Evolutionary conservation across 805 yeast species (phyloP).

Genomic region (Saccharomycopsis sp.): DNA sequence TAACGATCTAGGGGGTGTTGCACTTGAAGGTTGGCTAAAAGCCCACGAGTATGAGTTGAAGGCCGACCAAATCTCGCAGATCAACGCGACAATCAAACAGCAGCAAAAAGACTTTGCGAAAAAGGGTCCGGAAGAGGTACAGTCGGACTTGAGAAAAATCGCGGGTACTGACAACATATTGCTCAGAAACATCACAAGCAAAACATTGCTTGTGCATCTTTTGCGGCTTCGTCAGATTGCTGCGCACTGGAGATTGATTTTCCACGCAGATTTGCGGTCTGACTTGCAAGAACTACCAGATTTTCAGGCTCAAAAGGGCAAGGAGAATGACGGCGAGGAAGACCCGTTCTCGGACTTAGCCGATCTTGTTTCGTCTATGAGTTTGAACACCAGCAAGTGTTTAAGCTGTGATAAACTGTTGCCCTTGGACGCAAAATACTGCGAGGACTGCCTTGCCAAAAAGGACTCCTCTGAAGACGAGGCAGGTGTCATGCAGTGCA

Average conservation of each 20-base stretch:
- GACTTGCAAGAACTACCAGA: not conserved
- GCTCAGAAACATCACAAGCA: conserved; percentile 20
- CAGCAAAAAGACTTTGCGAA: not conserved
- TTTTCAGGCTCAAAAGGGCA: not conserved
- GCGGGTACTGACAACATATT: not conserved
- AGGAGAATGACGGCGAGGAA: conserved; percentile 17
- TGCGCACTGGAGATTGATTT: conserved; percentile 25
- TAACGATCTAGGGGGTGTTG: conserved; percentile 13
- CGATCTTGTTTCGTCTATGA: conserved; percentile 19
- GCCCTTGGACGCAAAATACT: conserved; percentile 16
- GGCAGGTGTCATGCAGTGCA: conserved; percentile 8
- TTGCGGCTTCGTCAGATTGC: conserved; percentile 30
- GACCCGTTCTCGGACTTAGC: conserved; percentile 28
- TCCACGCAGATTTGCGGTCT: conserved; percentile 3
- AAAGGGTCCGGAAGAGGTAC: not conserved
- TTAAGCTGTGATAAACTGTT: not conserved
- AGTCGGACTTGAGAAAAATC: not conserved
- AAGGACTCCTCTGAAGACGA: not conserved
- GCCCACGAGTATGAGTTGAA: conserved; percentile 8
- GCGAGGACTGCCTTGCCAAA: conserved; percentile 12
- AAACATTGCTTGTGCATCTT: conserved; percentile 23
- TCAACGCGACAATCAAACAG: not conserved
- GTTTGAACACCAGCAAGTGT: conserved; percentile 18
- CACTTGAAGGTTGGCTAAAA: conserved; percentile 5
- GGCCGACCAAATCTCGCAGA: not conserved